Evolutionary conservation across 805 yeast species (phyloP).

Genomic region (Grigorovia humatica): DNA sequence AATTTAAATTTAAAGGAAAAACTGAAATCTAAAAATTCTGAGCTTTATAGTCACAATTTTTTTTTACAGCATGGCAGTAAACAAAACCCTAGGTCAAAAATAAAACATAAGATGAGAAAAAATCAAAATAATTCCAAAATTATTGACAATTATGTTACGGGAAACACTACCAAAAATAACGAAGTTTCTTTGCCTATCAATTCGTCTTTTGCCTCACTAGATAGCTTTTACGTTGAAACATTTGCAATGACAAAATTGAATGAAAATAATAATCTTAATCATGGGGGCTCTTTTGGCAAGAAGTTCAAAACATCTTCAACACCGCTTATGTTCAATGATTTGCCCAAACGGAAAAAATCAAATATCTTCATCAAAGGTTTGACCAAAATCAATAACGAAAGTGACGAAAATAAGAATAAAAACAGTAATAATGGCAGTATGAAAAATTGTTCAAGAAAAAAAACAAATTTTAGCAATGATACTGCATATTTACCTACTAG

Average conservation of each 20-base stretch:
- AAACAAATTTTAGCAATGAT: not conserved
- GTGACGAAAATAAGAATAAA: not conserved
- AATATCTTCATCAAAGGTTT: not conserved
- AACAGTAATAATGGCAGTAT: not conserved
- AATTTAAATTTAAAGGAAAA: not conserved
- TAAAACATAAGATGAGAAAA: not conserved
- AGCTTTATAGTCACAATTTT: not conserved
- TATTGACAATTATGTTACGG: conserved; percentile 29
- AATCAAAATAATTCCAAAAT: not conserved
- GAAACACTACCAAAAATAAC: not conserved
- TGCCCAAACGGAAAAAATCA: not conserved
- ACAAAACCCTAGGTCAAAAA: not conserved
- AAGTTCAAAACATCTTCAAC: conserved; percentile 3
- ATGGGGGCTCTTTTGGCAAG: not conserved
- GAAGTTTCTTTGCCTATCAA: conserved; percentile 53
- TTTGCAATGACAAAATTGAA: conserved; percentile 26
- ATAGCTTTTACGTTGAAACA: conserved; percentile 48
- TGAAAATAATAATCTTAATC: not conserved
- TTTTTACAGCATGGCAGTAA: not conserved
- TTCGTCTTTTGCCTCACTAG: conserved; percentile 71
- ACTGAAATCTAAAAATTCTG: not conserved
- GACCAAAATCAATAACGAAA: not conserved
- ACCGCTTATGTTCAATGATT: not conserved
- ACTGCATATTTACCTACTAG: not conserved
- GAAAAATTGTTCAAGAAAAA: not conserved